A percentile compares a stretch with the other conserved stretches of the same genome.
phyloP scores from a whole-genome alignment of 2,329 filamentous ascomycete species.

The Blumeria hordei region DNA sequence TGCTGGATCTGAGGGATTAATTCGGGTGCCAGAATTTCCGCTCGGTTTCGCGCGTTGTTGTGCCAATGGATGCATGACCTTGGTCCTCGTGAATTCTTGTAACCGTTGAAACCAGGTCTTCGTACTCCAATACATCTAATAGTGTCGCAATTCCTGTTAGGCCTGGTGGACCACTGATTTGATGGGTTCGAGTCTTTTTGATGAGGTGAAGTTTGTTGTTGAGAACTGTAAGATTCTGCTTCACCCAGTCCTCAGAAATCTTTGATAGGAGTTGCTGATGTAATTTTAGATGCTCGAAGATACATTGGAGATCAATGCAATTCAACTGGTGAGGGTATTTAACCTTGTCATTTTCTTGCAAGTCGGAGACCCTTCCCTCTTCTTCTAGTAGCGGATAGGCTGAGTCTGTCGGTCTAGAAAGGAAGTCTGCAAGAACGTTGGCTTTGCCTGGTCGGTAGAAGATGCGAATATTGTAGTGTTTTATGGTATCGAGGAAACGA shows the following conservation, averaged over 20 bases:
- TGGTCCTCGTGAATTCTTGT: not conserved
- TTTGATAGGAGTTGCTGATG: not conserved
- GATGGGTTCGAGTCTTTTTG: not conserved
- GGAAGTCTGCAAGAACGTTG: no score
- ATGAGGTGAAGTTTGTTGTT: not conserved
- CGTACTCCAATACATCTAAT: not conserved
- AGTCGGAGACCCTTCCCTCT: no score
- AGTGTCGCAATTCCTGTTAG: not conserved
- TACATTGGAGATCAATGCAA: not conserved
- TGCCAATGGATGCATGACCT: not conserved
- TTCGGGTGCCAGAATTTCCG: not conserved
- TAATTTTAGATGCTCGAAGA: not conserved
- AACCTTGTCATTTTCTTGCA: not conserved
- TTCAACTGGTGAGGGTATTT: not conserved
- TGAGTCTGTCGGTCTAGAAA: no score
- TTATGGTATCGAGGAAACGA: no score
- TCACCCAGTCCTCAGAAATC: not conserved
- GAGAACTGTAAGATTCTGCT: not conserved
- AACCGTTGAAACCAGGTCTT: not conserved
- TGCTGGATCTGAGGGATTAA: not conserved
- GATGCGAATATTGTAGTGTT: no score
- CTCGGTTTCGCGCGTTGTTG: not conserved
- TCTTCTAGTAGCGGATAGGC: no score
- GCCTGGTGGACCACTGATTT: not conserved
- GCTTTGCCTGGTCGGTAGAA: no score